These are phyloP conservation scores for Blechomonas ayalai DNA, from an alignment of 208 protist species.

Conservation along the genomic window DNA sequence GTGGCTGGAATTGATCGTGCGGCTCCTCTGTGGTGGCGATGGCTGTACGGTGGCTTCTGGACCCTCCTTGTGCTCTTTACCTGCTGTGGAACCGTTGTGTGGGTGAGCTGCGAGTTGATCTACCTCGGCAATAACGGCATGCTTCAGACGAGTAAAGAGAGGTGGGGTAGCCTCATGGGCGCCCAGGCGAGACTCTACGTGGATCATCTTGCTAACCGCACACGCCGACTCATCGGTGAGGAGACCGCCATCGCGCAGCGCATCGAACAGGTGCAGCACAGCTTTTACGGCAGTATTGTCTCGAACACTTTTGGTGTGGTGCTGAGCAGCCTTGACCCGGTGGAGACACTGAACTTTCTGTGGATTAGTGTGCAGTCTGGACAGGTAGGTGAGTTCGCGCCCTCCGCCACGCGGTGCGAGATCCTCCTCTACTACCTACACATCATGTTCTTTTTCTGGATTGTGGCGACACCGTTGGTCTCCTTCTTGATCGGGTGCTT, in stretches of 20 bases:
- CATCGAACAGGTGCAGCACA: slow-evolving; percentile 4
- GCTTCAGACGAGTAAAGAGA: slow-evolving; percentile 25
- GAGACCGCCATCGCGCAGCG: slow-evolving; percentile 3
- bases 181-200: slow-evolving; percentile 16
- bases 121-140: slow-evolving; percentile 48
- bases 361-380: slow-evolving; percentile 30
- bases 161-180: slow-evolving; percentile 59
- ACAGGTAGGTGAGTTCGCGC: slow-evolving; percentile 29
- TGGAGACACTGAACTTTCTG: slow-evolving; percentile 59
- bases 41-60: slow-evolving; percentile 41
- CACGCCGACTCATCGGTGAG: slow-evolving; percentile 17
- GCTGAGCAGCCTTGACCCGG: slow-evolving; percentile 38
- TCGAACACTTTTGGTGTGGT: no score
- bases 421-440: slow-evolving; percentile 60
- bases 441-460: slow-evolving; percentile 71
- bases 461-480: slow-evolving; percentile 67
- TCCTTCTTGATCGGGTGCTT: slow-evolving; percentile 71
- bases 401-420: slow-evolving; percentile 24
- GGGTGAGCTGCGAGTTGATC: slow-evolving; percentile 32
- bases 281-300: slow-evolving; percentile 13
- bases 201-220: slow-evolving; percentile 5
- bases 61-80: slow-evolving; percentile 34
- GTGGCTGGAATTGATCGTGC: slow-evolving; percentile 33
- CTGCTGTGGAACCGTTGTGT: slow-evolving; percentile 36
- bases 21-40: slow-evolving; percentile 30